A percentile compares a stretch with the other conserved stretches of the same genome.
These are phyloP conservation scores for Clonostachys solani DNA, from an alignment of 2,329 filamentous ascomycete genomes.

Conservation along the genomic window DNA sequence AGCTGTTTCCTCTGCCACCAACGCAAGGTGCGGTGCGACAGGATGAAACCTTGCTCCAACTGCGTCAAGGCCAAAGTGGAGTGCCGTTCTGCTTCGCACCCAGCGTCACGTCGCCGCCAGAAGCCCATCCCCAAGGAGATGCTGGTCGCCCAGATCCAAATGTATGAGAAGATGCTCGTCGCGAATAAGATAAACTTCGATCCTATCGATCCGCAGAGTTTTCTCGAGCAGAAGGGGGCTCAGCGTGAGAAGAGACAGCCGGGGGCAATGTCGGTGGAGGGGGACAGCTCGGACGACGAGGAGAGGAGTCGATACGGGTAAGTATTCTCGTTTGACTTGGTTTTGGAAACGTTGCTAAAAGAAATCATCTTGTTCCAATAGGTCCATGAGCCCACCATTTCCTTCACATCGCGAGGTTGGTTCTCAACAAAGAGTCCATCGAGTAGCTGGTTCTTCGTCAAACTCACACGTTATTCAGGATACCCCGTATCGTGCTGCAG, in stretches of 20 bases:
- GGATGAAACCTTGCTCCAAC: constrained; percentile 66
- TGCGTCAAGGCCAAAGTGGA: constrained; percentile 60
- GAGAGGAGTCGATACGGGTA: constrained; percentile 30
- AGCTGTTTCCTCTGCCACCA: constrained; percentile 73
- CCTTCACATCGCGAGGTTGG: constrained; percentile 46
- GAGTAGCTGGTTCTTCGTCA: no score
- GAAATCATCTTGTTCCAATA: background rate
- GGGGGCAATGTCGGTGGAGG: constrained; percentile 49
- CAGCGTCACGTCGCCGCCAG: constrained; percentile 53
- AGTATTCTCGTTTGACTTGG: constrained; percentile 20
- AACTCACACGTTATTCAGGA: no score
- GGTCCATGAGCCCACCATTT: constrained; percentile 1
- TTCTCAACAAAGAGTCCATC: background rate
- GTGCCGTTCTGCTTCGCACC: constrained; percentile 53
- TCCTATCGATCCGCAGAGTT: constrained; percentile 46
- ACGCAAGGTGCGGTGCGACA: constrained; percentile 72
- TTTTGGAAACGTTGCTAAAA: constrained; percentile 15
- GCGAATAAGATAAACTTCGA: constrained; percentile 66
- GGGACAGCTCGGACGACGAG: constrained; percentile 36
- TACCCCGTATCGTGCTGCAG: constrained; percentile 27
- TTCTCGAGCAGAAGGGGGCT: constrained; percentile 17
- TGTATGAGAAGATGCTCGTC: constrained; percentile 63
- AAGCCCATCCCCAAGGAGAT: constrained; percentile 67
- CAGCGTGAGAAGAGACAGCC: constrained; percentile 51
- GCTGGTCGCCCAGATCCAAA: constrained; percentile 61